phyloP scores from a whole-genome alignment of 768 basidiomycete species.

The Kwoniella pini region DNA sequence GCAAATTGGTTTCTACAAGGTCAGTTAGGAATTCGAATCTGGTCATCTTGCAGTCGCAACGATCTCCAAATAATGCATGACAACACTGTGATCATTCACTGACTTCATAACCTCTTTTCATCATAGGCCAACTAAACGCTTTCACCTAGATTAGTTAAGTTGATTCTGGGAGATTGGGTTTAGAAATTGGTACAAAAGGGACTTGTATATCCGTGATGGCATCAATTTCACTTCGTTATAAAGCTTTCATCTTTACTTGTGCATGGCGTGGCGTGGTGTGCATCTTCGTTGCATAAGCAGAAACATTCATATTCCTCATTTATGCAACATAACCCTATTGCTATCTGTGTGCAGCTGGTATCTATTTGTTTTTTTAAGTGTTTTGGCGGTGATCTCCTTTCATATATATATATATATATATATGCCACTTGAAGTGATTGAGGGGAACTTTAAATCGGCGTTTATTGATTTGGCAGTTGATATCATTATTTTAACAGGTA shows the following conservation, averaged over 20 bases:
- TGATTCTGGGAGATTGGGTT: background rate
- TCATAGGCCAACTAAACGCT: constrained; percentile 44
- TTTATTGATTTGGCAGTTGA: constrained; percentile 1
- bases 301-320: too few species aligned
- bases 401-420: too few species aligned
- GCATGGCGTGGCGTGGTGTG: too few species aligned
- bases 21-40: constrained; percentile 51
- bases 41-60: background rate
- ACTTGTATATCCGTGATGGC: constrained; percentile 27
- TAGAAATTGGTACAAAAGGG: background rate
- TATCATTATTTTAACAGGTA: background rate
- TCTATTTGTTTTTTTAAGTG: too few species aligned
- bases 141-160: constrained; percentile 4
- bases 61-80: background rate
- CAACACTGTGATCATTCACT: constrained; percentile 1
- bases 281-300: too few species aligned
- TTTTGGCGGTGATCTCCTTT: too few species aligned
- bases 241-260: too few species aligned
- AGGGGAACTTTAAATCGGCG: constrained; percentile 13
- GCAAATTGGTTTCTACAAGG: constrained; percentile 93
- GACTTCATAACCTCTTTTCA: constrained; percentile 1
- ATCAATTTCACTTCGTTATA: too few species aligned
- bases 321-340: too few species aligned
- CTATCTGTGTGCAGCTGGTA: too few species aligned
- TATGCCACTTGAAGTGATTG: background rate